Evolutionary conservation across 768 basidiomycete species (phyloP), one percentile per base, ranked within the genome.

Genomic region (Boletus rubescentipes): DNA sequence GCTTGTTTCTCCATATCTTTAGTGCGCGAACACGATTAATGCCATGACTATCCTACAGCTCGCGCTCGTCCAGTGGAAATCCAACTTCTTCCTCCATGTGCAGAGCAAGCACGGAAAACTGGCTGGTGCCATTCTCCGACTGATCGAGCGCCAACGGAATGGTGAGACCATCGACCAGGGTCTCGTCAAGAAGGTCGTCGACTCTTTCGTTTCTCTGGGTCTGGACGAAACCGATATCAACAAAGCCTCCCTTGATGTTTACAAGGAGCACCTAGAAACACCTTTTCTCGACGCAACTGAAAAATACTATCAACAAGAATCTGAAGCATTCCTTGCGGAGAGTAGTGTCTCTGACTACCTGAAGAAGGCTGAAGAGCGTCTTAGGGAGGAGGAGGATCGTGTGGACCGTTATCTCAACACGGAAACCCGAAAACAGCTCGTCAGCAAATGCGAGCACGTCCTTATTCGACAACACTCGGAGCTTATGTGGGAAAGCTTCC

Each of bases 31-130:
- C 23, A 37, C 49, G 46, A 47, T 54, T 46, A 40, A 53, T 47
- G 47, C 21, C 11, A 46, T 20, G 29, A 43, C 45, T 21, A 11
- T 42, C 31, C 21, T 41, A 18, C 55, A 88, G 93, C 87, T 99
- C 58, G 91, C 96, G 2, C 85, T 99, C 38, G 93, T 96, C 0
- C 92, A 96, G 74, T 99, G 97, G 97, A 96, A 89, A 67, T 77
- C 80, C 56, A 87, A 94, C 72, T 86, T 98, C 59, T 98, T 98
- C 76, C 72, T 85, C 40, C 87, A 87, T 46, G 81, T 96, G n/a
- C 94, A 96, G 72, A 79, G 79, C 65, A 91, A 85, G 62, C 78
- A 88, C 57, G 77, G 80, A 54, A 93, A 93, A 73, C 79, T 98
- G 16, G 92, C 93, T 0, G 83, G 84, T 55, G 94, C 95, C 9